Base-by-base conservation (phyloP, 805 yeast species). In the Myxozyma melibiosi region DNA sequence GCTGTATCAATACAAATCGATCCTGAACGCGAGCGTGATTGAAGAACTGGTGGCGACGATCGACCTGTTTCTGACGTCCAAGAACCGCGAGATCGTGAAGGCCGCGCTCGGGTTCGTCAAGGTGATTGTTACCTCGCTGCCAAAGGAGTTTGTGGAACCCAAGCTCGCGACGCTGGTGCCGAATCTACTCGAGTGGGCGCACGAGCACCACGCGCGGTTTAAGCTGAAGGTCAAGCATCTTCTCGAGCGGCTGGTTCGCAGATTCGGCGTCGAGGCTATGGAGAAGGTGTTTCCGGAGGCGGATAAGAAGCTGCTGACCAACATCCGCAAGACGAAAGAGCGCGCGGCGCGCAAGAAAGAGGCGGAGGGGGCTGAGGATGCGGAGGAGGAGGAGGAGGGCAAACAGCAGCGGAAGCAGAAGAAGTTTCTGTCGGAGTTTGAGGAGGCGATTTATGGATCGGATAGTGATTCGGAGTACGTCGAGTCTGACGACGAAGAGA, bases 151-250 rank as follows among this genome's bases (percentile, higher is more conserved):
- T 64, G 83, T 94, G 53, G 80, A 79, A 64, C 79, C 84, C 7
- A 84, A 85, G 65, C 80, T 92, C 66, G 78, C 78, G 33, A 84
- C 81, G 9, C 74, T 94, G 50, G 75, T 94, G 52, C 77, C 80
- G 25, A 86, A 88, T 66, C 79, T 94, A 67, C 78, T 94, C 81
- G 83, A 84, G 60, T 91, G 97, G 94, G 89, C 97, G 40, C 94
- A 90, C 71, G 97, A 91, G 70, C 97, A 92, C 73, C 89, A 90
- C 68, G 95, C 96, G 46, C 96, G 90, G 70, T 94, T 94, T 80
- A 90, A 89, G 71, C 82, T 91, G 13, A 92, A 89, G 72, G 92
- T 94, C 35, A 89, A 90, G 75, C 97, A 94, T 69, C 86, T 94
- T 53, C 77, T 94, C 61, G 99, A 94, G 78, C 82, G 98, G 66